Evolutionary conservation across 257 asterid species (phyloP).

Genomic region (Solanum stenotomum): DNA sequence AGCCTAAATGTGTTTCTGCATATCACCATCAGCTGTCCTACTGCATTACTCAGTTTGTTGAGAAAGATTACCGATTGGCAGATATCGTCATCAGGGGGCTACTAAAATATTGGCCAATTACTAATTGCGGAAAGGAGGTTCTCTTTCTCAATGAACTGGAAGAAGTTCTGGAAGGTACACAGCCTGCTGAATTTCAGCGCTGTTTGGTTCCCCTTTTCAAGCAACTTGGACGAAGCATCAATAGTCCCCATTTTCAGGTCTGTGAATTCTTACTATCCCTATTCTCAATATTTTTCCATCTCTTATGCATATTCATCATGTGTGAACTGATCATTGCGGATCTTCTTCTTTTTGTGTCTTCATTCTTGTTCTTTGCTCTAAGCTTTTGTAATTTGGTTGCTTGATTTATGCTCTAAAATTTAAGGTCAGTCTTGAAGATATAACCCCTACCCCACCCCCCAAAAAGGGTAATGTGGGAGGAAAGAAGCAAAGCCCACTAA

Average conservation of each 20-base stretch:
- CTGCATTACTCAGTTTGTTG: conserved; percentile 73
- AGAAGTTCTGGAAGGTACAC: conserved; percentile 76
- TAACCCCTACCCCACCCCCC: neutral
- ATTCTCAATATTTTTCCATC: neutral
- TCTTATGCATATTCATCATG: neutral
- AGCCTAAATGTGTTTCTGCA: conserved; percentile 49
- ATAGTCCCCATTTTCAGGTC: conserved; percentile 90
- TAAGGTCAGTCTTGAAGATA: neutral
- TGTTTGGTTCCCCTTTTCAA: conserved; percentile 78
- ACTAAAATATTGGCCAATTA: conserved; percentile 84
- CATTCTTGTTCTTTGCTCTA: neutral
- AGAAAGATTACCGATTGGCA: conserved; percentile 78
- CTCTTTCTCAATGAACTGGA: conserved; percentile 83
- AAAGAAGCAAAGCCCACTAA: neutral
- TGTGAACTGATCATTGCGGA: neutral
- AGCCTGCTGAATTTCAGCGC: conserved; percentile 68
- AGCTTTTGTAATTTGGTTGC: neutral
- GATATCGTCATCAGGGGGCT: conserved; percentile 64
- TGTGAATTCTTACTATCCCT: neutral
- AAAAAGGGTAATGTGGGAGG: neutral
- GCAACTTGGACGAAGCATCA: conserved; percentile 71
- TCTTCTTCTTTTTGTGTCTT: neutral
- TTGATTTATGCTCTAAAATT: neutral
- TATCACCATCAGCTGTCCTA: conserved; percentile 81
- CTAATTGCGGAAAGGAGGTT: conserved; percentile 84